Base-by-base conservation (phyloP, 306 rosid genomes). In the Styphnolobium japonicum region DNA sequence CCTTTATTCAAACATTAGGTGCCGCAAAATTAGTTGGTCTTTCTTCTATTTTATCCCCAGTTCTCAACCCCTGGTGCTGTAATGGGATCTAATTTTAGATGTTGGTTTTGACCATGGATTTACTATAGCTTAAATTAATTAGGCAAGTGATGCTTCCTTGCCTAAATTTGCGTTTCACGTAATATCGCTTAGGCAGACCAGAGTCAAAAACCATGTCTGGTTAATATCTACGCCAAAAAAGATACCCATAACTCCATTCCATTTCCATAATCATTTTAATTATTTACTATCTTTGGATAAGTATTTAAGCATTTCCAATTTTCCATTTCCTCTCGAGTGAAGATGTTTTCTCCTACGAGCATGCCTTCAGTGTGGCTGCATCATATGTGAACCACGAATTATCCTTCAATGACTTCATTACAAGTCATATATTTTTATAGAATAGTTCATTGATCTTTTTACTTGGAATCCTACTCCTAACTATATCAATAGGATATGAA, bases 81-180 rank as follows among this genome's bases (percentile, higher is more conserved):
- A 43, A 10, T 68, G 25, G 1, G 1, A 40, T 77, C 85, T 75
- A 64, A 70, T 70, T 75, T 78, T 84, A 71, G 81, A 39, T 4
- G 46, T 0, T 71, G 12, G 74, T 76, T 75, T 71, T 73, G 40
- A 60, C 79, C 71, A 42, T 62, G 65, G 57, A 42, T 60, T 69
- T 4, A 4, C 21, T 10, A n/a, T 61, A 10, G 11, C 60, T 74
- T 73, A n/a, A n/a, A n/a, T n/a, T n/a, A 36, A 73, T 73, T 67
- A 2, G 49, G 77, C 9, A 73, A 7, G 1, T 42, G 23, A 23
- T 4, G 46, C 7, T 40, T 68, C 10, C 3, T 33, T 67, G 1
- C 63, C 80, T 86, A 82, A 71, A 78, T 64, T 69, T 75, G 45
- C 51, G 62, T 46, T 51, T 78, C 22, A 53, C 14, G 60, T 6